A percentile compares a stretch with the other conserved stretches of the same genome.
Evolutionary conservation across 2,329 filamentous ascomycete species (phyloP).

Genomic region (Colletotrichum navitas): DNA sequence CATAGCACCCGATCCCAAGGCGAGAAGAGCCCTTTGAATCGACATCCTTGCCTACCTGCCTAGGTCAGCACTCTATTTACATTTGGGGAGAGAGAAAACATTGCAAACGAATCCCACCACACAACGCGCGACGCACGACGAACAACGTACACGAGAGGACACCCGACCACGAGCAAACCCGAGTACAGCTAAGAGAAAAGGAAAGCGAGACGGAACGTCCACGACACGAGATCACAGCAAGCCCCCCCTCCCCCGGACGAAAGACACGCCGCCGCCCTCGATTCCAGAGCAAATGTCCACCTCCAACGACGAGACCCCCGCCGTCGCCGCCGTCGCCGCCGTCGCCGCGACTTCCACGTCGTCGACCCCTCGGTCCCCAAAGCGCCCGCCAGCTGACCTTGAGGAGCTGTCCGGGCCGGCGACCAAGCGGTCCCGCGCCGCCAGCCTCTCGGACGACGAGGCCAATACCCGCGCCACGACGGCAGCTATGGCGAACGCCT

Average conservation of each 20-base stretch:
- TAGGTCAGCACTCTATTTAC: background rate
- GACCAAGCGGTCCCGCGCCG: slow-evolving; percentile 30
- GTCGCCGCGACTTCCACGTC: background rate
- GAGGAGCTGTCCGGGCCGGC: slow-evolving; percentile 14
- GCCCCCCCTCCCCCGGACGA: background rate
- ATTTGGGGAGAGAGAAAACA: background rate
- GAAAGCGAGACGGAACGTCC: background rate
- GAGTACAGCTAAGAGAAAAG: background rate
- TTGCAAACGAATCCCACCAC: background rate
- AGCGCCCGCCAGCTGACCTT: slow-evolving; percentile 25
- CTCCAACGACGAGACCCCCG: background rate
- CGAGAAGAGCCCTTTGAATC: background rate
- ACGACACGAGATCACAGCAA: background rate
- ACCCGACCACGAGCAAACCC: background rate
- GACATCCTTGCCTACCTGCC: too few species aligned
- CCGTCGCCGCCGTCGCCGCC: too few species aligned
- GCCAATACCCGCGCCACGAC: slow-evolving; percentile 16
- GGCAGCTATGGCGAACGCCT: slow-evolving; percentile 20
- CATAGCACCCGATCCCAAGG: background rate
- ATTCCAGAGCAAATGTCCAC: background rate
- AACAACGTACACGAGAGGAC: background rate
- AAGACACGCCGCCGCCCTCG: background rate
- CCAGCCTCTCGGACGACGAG: slow-evolving; percentile 21
- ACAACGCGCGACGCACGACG: background rate
- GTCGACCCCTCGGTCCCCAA: slow-evolving; percentile 16